These are phyloP conservation scores for Plasmodium chabaudi DNA, from an alignment of 169 alveolate genomes.

Conservation along the genomic window DNA sequence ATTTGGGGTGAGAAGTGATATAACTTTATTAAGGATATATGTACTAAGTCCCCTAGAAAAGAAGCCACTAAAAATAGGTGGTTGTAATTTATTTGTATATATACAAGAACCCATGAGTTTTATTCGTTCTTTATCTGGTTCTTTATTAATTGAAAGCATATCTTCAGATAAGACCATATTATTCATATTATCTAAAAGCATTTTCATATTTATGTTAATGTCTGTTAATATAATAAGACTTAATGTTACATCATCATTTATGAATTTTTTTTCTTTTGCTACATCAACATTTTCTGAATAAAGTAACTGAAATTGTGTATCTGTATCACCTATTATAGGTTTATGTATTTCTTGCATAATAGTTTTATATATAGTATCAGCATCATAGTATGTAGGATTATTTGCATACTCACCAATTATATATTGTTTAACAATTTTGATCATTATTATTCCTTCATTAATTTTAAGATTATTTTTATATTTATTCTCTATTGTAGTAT, in stretches of 20 bases:
- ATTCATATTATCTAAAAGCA: slow-evolving; percentile 14
- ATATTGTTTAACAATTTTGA: slow-evolving; percentile 42
- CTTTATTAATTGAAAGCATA: slow-evolving; percentile 15
- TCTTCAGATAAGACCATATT: slow-evolving; percentile 18
- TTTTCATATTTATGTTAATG: background rate
- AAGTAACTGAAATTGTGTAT: slow-evolving; percentile 11
- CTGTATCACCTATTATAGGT: background rate
- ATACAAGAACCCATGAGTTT: slow-evolving; percentile 52
- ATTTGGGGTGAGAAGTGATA: slow-evolving; percentile 9
- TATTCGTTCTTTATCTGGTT: slow-evolving; percentile 33
- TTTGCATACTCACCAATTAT: slow-evolving; percentile 20
- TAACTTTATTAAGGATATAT: slow-evolving; percentile 40
- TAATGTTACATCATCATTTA: slow-evolving; percentile 41
- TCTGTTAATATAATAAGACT: slow-evolving; percentile 39
- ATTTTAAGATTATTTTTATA: slow-evolving; percentile 35
- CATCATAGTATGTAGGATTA: slow-evolving; percentile 18
- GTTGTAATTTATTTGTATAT: slow-evolving; percentile 29
- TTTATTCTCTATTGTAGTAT: slow-evolving; percentile 16
- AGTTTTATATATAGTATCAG: slow-evolving; percentile 53
- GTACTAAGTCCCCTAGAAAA: slow-evolving; percentile 72
- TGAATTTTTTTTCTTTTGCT: background rate
- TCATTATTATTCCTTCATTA: slow-evolving; percentile 46
- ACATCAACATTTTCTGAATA: slow-evolving; percentile 39
- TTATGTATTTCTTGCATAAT: slow-evolving; percentile 26
- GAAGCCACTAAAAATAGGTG: slow-evolving; percentile 55